phyloP scores from a whole-genome alignment of 805 yeast genomes.

The Vanderwaltozyma tropicalis region DNA sequence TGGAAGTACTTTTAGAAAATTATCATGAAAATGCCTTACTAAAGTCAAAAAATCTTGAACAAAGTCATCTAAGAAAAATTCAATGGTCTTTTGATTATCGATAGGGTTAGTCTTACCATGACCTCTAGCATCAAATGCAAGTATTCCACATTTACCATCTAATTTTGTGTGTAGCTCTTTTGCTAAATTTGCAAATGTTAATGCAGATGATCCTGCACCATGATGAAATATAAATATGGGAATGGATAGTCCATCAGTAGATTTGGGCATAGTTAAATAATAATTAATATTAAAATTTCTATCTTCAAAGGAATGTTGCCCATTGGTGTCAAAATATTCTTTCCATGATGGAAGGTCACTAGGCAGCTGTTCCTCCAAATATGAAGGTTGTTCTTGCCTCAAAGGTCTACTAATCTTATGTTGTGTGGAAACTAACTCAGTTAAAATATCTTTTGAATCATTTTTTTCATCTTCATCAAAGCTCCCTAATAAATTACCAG shows the following conservation, averaged over 20 bases:
- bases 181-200: constrained; percentile 58
- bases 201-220: constrained; percentile 88
- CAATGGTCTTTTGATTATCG: constrained; percentile 18
- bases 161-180: constrained; percentile 24
- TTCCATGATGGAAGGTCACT: constrained; percentile 12
- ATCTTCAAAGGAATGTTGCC: constrained; percentile 6
- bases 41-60: constrained; percentile 48
- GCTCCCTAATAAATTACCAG: constrained; percentile 2
- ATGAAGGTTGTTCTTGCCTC: too few species aligned
- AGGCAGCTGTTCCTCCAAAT: too few species aligned
- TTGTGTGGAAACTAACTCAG: too few species aligned
- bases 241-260: constrained; percentile 12
- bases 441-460: too few species aligned
- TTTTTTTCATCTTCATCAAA: constrained; percentile 6
- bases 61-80: constrained; percentile 41
- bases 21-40: constrained; percentile 30
- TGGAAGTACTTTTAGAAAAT: constrained; percentile 5
- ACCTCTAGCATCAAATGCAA: constrained; percentile 74
- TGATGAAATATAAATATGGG: constrained; percentile 75
- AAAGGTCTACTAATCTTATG: too few species aligned
- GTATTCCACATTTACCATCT: constrained; percentile 45
- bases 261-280: constrained; percentile 46
- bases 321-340: constrained; percentile 16
- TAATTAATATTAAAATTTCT: constrained; percentile 35
- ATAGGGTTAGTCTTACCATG: constrained; percentile 51